Evolutionary conservation across 2,329 filamentous ascomycete genomes (phyloP), one percentile per base, ranked within the genome.

Genomic region (Metarhizium brunneum): DNA sequence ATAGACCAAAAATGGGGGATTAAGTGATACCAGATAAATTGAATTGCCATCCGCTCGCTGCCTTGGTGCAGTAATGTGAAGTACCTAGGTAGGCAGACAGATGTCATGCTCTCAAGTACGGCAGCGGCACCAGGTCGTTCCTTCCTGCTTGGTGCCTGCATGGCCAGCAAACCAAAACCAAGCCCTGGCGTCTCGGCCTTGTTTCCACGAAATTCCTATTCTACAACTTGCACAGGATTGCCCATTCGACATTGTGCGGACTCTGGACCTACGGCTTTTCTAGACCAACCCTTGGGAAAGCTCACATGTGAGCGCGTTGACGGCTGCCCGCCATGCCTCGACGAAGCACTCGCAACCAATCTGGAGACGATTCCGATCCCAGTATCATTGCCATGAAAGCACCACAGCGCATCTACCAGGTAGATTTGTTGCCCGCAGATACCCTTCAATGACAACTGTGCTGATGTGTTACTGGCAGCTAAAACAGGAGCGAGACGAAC

Each of bases 401-500:
- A 2, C 65, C 70, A 25, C 59, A 63, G n/a, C 64, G 64, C 6
- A 63, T 70, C 30, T 35, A 58, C 2, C 58, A 65, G 59, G 68
- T 65, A 58, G 8, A 42, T 45, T 11, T 13, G n/a, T 18, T 25
- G 30, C 30, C 38, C n/a, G 18, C 14, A 20, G 7, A 6, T 20
- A 16, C 25, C 42, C 25, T 10, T 7, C 16, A 20, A 45, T 20
- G 6, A 11, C 6, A 6, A 20, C 4, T 10, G 7, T 20, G 18
- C 18, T 45, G 4, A 45, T 18, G n/a, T 43, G n/a, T 5, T n/a
- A 8, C 3, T 10, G 14, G 2, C 14, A 71, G 69, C 54, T 71
- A 7, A 69, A 66, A 42, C 66, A 56, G 18, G 60, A 68, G 42
- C 65, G 68, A n/a, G 61, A 64, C 42, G 59, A 63, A 32, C 62